Evolutionary conservation across 192 early-diverging fungal species (phyloP), one percentile per base, ranked within the genome.

Genomic region (Paraglomus brasilianum): DNA sequence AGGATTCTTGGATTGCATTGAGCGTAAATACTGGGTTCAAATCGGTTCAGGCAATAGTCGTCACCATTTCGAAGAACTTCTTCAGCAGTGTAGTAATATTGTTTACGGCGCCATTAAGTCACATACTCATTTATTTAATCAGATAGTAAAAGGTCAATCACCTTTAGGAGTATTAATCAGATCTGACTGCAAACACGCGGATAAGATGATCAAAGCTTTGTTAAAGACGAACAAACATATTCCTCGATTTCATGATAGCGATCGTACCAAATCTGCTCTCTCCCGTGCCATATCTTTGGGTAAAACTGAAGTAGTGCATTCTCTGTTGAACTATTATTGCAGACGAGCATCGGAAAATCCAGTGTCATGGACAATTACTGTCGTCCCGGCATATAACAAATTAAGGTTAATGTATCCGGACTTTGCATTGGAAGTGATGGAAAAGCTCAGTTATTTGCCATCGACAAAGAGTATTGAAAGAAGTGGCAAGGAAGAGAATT

Each of bases 91-190:
- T 60, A 36, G 42, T 9, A 4, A 36, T 4, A 43, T 60, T 41
- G 21, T 60, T 60, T 39, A 6, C 14, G 15, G 38, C 19, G 22
- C 58, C 3, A 60, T 60, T 19, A 13, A 40, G 10, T 17, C 39
- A 19, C 6, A 60, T 43, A 17, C 58, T 17, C 38, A 60, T 60
- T 9, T 60, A 24, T 60, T 60, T n/a, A 60, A 60, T 42, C 58
- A 60, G 15, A 60, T 60, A 39, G 36, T 43, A 9, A 17, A 60
- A 10, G 58, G 58, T 39, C 58, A 60, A 60, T 60, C 58, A 17
- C 58, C 58, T 14, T 60, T 60, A n/a, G 58, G 38, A 41, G 42
- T 60, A 42, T 43, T 60, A 40, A 60, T 60, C 21, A 60, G 42
- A 42, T 36, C 22, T 21, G 58, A 60, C 42, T 60, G 58, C 42